Conservation (phyloP, 495 filamentous ascomycete genomes). For the Neurospora sp. region DNA sequence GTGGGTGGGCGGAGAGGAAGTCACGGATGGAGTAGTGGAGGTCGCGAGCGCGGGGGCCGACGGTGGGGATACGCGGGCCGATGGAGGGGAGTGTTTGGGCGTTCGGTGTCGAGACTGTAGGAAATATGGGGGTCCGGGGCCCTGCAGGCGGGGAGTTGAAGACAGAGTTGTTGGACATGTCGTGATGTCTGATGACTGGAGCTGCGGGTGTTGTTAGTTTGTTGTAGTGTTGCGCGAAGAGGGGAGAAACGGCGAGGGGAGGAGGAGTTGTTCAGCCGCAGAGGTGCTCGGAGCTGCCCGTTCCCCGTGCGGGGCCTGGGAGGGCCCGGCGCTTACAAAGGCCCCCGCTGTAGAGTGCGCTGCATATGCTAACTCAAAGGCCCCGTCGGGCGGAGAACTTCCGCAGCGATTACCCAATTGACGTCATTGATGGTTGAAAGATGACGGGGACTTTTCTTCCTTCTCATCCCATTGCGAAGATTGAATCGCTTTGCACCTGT, state of each 20-base stretch:
- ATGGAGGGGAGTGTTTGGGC: not conserved
- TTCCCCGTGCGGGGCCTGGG: not conserved
- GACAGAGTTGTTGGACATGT: not conserved
- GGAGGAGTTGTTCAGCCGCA: not conserved
- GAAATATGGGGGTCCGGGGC: not conserved
- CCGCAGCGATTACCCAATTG: not conserved
- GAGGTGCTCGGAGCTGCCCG: not conserved
- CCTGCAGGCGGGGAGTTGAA: not conserved
- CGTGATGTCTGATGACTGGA: not conserved
- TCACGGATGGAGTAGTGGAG: slow-evolving; percentile 3
- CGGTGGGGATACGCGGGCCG: not conserved
- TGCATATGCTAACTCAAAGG: not conserved
- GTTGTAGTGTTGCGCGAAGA: not conserved
- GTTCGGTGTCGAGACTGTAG: not conserved
- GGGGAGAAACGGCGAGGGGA: not conserved
- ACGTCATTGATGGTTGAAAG: not conserved
- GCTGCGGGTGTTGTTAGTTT: not conserved
- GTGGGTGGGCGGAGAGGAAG: slow-evolving; percentile 7
- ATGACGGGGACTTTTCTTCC: not conserved
- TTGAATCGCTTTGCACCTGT: not conserved
- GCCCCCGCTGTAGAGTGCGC: not conserved
- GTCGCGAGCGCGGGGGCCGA: slow-evolving; percentile 2
- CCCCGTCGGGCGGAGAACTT: no score
- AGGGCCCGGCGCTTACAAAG: not conserved
- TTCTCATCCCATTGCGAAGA: not conserved